Evolutionary conservation across 148 eudicot species (phyloP), one percentile per base, ranked within the genome.

Genomic region (Silene latifolia): DNA sequence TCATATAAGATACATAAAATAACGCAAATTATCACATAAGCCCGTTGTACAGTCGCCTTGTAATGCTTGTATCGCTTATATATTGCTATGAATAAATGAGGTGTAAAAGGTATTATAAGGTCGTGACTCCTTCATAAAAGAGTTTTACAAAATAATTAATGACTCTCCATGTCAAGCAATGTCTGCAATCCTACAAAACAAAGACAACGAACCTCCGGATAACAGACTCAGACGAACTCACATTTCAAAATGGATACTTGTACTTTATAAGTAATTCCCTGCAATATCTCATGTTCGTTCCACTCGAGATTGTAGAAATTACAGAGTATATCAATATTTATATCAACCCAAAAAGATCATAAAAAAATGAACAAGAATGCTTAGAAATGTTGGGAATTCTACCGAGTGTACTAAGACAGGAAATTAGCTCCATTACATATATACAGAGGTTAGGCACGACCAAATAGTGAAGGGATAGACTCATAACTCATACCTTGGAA

Each of bases 381-480:
- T 63, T 39, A 63, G 18, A 0, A 65, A 65, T 19, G n/a, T 15
- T 4, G 68, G 9, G 68, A 24, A 18, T 65, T 20, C 69, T 44
- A 65, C 10, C 48, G 21, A 35, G 12, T 6, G 23, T 3, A 65
- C 42, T 32, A 32, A 27, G 47, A 5, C 47, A 11, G 15, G 18
- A 32, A 67, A 42, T 42, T 9, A 4, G 20, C 56, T 67, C 47
- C 25, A 67, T 65, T 23, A 17, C 48, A 35, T 42, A 67, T 67
- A 67, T 67, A 67, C 71, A 67, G 20, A 8, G 71, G 51, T 9
- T 2, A 23, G 53, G n/a, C 47, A 42, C 71, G 69, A 65, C 21
- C 20, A 65, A 65, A 65, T 20, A 13, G 53, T 65, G 48, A 32
- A n/a, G 24, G n/a, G 8, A 47, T 67, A 20, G 8, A 60, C 51